Base-by-base conservation (phyloP, 2,329 filamentous ascomycete genomes). In the Ambrosiella beaveri region DNA sequence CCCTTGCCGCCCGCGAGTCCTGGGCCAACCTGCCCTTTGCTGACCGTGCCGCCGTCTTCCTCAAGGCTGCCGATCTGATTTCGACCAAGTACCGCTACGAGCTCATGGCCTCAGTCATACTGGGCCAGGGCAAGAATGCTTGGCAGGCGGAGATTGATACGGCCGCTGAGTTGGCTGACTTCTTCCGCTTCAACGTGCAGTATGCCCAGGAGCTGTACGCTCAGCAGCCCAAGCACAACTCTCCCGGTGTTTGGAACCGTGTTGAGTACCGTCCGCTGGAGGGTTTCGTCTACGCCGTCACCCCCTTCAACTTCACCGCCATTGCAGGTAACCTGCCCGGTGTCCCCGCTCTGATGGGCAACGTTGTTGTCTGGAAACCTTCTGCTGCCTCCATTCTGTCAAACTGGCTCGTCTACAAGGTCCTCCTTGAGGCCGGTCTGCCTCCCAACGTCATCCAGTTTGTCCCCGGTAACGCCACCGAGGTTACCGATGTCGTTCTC, bases 131-230 rank as follows among this genome's bases (percentile, higher is more conserved):
- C 66, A 97, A 97, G 80, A 97, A 96, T 70, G 88, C 88, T 53
- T 97, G 89, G 89, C 91, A 98, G 72, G 91, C 93, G n/a, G 91
- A 98, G 77, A 97, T 97, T 63, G 91, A 97, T 70, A 80, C 90
- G 44, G 91, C 91, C 15, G 91, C 91, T 7, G 93, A 98, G 76
- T 73, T 95, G 65, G 85, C 81, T 64, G 91, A 98, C 69, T 97
- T 97, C 72, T 75, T 97, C 68, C 82, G 89, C 67, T 95, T 96
- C 75, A 93, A 93, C 67, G 91, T 96, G 57, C 82, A 90, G 69
- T 96, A 93, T 67, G 91, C 91, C 36, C 85, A 95, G 72, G 87
- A 96, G 68, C 74, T 95, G 58, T 95, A 96, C 69, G 80, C 81
- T 41, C 82, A 88, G 68, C 93, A 98, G 71, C 91, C 91, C 12